Evolutionary conservation across 2,329 filamentous ascomycete genomes (phyloP), one percentile per base, ranked within the genome.

Genomic region (Canariomyces notabilis): DNA sequence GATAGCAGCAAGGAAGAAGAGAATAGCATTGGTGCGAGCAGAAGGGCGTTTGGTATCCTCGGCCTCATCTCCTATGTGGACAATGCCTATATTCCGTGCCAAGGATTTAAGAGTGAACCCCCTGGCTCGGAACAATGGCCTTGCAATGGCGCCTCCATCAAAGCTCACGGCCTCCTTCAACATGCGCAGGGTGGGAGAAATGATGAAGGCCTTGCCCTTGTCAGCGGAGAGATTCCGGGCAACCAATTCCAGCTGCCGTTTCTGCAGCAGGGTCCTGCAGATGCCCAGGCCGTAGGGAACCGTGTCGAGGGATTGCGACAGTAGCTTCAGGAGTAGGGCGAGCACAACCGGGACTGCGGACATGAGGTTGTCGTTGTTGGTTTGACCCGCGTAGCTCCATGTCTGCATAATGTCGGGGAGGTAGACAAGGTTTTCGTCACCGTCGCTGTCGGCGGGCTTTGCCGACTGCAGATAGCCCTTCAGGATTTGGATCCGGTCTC

Each of bases 181-280:
- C 42, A 98, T 70, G 46, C 91, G 82, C 48, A 98, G 70, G 19
- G 87, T 90, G 1, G 93, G 91, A 2, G 89, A 93, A 50, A 96
- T 90, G 48, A 97, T 72, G 64, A 87, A 89, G 32, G 89, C 89
- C 61, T 94, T 95, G 38, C 81, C 77, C 64, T 89, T 90, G 19
- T 87, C 83, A 0, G 87, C 81, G 3, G 87, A 84, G 15, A 97
- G 69, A 49, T 88, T 89, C 49, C 83, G 82, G 23, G 87, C 82
- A 19, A 97, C 69, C 3, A 95, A 77, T 57, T 90, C 88, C 52
- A 90, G 74, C 56, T 95, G 88, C 20, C 83, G 79, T 53, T 85
- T 85, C 58, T 89, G 85, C 21, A 98, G 69, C 34, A 97, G 70
- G 14, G 87, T 87, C 55, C 87, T 86, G 63, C 88, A 89, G 38